Base-by-base conservation (phyloP, 1,284 basidiomycete genomes). In the Neonothopanus nambi region DNA sequence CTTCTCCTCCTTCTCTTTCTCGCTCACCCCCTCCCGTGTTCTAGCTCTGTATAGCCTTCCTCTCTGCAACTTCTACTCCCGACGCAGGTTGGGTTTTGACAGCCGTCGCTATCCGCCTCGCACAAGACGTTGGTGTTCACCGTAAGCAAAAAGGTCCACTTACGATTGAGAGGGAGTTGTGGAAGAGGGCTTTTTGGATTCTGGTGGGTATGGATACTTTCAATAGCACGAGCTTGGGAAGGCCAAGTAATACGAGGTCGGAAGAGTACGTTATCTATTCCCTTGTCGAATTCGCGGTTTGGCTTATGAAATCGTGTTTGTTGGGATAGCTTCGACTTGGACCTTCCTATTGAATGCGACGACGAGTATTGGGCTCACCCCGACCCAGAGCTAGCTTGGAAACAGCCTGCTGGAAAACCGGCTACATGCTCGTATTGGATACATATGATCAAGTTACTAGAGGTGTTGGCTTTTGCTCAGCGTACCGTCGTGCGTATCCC, bases 151-250 rank as follows among this genome's bases (percentile, higher is more conserved):
- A 40, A 3, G 41, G 40, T 21, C 23, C 15, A 42, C 49, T 40
- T 5, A 74, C 69, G 5, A 67, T 69, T 3, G 78, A 87, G 57
- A 73, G 81, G 51, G 85, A 89, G 59, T 69, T 84, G 18, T 86
- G 84, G 77, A 87, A 85, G 63, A 79, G 88, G 9, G 83, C 79
- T 1, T 90, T 89, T 63, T 88, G 85, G 79, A 69, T 73, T 3
- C 66, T 83, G 13, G 64, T 82, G 18, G 66, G 65, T 36, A 58
- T 33, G 30, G 30, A 33, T 9, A 33, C 30, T 3, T 33, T 33
- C 8, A 33, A 8, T 33, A 33, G 30, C 8, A 33, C 30, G 4
- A 9, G 30, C 13, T 5, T 33, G 30, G 30, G 30, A 11, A 8
- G 30, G 2, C 30, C 30, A 13, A 45, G 21, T 17, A 24, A 17